Percentiles rank a stretch among this genome's conserved stretches.
phyloP scores from a whole-genome alignment of 1,284 basidiomycete genomes.

The Heterobasidion occidentale region DNA sequence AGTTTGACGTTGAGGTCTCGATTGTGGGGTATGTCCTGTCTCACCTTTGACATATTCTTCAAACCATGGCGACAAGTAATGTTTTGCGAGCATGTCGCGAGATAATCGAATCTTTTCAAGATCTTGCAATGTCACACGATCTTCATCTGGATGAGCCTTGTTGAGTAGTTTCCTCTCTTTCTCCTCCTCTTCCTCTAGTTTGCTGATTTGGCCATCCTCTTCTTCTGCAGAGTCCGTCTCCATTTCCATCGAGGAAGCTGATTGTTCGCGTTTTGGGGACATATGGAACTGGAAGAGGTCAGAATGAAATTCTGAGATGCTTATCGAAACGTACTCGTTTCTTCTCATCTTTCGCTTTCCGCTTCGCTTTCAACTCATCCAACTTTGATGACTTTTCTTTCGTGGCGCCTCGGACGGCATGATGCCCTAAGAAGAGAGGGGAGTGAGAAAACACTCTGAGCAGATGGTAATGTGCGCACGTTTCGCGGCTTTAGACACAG shows the following conservation, averaged over 20 bases:
- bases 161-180: conserved; percentile 45
- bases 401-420: conserved; percentile 70
- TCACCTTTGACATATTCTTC: conserved; percentile 69
- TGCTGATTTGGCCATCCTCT: conserved; percentile 68
- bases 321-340: conserved; percentile 42
- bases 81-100: conserved; percentile 57
- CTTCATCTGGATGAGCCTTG: conserved; percentile 35
- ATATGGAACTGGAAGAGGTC: conserved; percentile 29
- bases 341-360: conserved; percentile 76
- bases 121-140: conserved; percentile 45
- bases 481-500: conserved; percentile 66
- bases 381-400: conserved; percentile 79
- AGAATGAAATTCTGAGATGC: conserved; percentile 3
- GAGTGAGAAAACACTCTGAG: conserved; percentile 4
- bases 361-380: conserved; percentile 75
- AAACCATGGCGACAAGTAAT: conserved; percentile 68
- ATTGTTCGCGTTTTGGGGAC: conserved; percentile 60
- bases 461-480: conserved; percentile 33
- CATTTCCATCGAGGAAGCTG: conserved; percentile 74
- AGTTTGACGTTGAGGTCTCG: neutral
- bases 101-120: conserved; percentile 52
- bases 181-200: conserved; percentile 64
- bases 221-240: conserved; percentile 67
- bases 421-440: conserved; percentile 43
- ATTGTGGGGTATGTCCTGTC: conserved; percentile 14